A percentile compares a stretch with the other conserved stretches of the same genome.
Evolutionary conservation across 306 rosid species (phyloP).

Genomic region (Quercus agrifolia): DNA sequence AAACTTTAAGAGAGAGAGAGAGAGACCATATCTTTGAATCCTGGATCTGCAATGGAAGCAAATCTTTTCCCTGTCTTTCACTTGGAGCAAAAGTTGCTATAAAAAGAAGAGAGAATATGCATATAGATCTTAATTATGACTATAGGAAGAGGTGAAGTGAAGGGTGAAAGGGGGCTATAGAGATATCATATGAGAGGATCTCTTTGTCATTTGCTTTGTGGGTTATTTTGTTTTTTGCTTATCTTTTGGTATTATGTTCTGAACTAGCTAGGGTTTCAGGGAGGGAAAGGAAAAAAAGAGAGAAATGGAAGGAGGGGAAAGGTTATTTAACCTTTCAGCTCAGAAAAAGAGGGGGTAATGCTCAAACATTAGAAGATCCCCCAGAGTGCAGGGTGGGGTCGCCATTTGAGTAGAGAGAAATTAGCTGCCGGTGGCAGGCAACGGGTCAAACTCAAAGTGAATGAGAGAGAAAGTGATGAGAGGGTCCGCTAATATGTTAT

Average conservation of each 20-base stretch:
- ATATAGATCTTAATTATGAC: slow-evolving; percentile 37
- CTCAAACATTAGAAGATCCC: slow-evolving; percentile 31
- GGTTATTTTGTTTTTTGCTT: neutral
- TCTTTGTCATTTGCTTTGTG: neutral
- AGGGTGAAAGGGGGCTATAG: slow-evolving; percentile 6
- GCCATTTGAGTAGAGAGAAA: slow-evolving; percentile 50
- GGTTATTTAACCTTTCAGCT: slow-evolving; percentile 34
- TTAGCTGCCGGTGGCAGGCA: slow-evolving; percentile 70
- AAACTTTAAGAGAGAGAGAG: neutral
- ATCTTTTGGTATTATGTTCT: neutral
- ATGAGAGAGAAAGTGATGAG: slow-evolving; percentile 39
- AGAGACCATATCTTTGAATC: slow-evolving; percentile 37
- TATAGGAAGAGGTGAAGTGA: neutral
- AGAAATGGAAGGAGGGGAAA: slow-evolving; percentile 25
- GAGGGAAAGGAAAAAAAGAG: neutral
- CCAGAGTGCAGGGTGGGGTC: slow-evolving; percentile 56
- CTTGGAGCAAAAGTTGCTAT: slow-evolving; percentile 35
- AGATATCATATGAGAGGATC: neutral
- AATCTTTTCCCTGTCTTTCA: slow-evolving; percentile 64
- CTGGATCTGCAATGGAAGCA: slow-evolving; percentile 49
- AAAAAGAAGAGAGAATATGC: slow-evolving; percentile 55
- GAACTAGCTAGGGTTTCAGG: slow-evolving; percentile 58
- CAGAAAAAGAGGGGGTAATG: slow-evolving; percentile 23
- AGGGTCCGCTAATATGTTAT: slow-evolving; percentile 22
- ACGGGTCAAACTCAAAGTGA: slow-evolving; percentile 92